Evolutionary conservation across 805 yeast genomes (phyloP).

Genomic region (Yarrowia divulgata): DNA sequence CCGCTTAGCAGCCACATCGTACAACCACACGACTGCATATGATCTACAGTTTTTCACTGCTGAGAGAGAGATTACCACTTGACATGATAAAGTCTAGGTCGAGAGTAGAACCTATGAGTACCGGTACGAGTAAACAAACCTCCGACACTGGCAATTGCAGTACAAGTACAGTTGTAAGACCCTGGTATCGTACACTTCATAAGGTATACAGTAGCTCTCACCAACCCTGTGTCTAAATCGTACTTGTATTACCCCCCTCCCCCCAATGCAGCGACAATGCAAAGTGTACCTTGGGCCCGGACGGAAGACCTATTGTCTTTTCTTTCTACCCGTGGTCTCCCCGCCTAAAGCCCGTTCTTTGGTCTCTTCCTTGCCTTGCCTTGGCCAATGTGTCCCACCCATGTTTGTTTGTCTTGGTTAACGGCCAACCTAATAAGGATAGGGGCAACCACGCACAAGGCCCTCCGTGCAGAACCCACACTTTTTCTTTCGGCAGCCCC

Average conservation of each 20-base stretch:
- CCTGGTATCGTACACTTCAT: no score
- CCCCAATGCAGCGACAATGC: slow-evolving; percentile 19
- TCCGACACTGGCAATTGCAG: no score
- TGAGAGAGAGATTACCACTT: not conserved
- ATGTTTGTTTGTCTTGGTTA: slow-evolving; percentile 20
- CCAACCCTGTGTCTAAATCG: no score
- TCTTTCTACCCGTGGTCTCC: not conserved
- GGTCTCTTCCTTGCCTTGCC: not conserved
- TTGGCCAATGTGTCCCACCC: not conserved
- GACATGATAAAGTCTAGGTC: not conserved
- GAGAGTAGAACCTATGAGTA: no score
- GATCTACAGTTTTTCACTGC: slow-evolving; percentile 2
- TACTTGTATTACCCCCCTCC: no score
- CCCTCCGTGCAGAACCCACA: slow-evolving; percentile 7
- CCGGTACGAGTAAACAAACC: no score
- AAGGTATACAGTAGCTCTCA: no score
- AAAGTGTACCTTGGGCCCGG: slow-evolving; percentile 21
- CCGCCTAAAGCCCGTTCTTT: not conserved
- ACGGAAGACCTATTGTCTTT: slow-evolving; percentile 2
- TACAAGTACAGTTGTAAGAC: no score
- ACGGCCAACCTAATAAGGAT: slow-evolving; percentile 13
- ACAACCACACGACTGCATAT: slow-evolving; percentile 10
- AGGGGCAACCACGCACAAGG: not conserved
- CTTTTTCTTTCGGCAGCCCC: not conserved
- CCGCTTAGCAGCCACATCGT: not conserved